Conservation (phyloP, 306 rosid species). For the Malus asiatica region DNA sequence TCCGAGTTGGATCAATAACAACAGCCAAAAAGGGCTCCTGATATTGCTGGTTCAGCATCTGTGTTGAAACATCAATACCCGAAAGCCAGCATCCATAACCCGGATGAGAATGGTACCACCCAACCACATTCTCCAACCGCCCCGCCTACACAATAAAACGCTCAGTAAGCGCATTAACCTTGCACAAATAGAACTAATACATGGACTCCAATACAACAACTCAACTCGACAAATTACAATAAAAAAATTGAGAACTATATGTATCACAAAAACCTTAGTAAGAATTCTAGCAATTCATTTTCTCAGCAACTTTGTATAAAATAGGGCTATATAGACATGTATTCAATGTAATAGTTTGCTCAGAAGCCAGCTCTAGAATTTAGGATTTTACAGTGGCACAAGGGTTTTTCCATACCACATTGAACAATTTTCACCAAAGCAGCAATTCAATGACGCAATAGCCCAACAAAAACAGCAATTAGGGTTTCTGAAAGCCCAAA, state of each 20-base stretch:
- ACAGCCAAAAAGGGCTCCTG: constrained; percentile 96
- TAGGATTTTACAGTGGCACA: not conserved
- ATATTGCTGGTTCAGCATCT: constrained; percentile 85
- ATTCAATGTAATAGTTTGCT: not conserved
- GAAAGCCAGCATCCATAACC: constrained; percentile 99
- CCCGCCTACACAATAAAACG: constrained; percentile 54
- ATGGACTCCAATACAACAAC: not conserved
- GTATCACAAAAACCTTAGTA: not conserved
- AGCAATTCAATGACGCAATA: not conserved
- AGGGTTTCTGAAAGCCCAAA: constrained; percentile 5
- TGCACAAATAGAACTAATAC: not conserved
- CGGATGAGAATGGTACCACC: constrained; percentile 99
- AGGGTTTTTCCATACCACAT: not conserved
- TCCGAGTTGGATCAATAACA: constrained; percentile 90
- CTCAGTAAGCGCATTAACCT: not conserved
- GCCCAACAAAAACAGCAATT: not conserved
- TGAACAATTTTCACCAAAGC: not conserved
- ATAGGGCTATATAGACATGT: not conserved
- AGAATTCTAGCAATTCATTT: not conserved
- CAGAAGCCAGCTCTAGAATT: not conserved
- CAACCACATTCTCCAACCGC: constrained; percentile 86
- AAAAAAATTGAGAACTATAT: not conserved
- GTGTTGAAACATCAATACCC: constrained; percentile 93
- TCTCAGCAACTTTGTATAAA: not conserved
- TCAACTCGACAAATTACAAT: not conserved